These are phyloP conservation scores for Cyberlindnera amylophila DNA, from an alignment of 805 yeast species.

Conservation along the genomic window DNA sequence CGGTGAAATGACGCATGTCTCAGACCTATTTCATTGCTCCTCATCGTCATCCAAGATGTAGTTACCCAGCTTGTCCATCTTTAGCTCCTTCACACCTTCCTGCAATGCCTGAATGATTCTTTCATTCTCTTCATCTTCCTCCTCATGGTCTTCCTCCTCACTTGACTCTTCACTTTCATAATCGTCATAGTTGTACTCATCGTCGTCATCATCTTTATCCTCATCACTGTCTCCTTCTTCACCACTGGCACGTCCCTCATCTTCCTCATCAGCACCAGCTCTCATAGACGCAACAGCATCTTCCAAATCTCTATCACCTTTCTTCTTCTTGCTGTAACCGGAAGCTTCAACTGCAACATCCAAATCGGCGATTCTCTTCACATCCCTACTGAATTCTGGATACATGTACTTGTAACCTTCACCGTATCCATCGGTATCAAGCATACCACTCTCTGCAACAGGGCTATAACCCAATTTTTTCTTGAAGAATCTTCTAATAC, in stretches of 20 bases:
- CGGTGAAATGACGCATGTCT: background rate
- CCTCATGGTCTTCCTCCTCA: conserved; percentile 31
- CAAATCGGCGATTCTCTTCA: conserved; percentile 59
- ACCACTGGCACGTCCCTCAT: conserved; percentile 23
- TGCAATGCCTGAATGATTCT: conserved; percentile 69
- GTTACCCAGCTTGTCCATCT: conserved; percentile 81
- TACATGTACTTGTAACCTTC: conserved; percentile 73
- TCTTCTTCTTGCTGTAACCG: conserved; percentile 62
- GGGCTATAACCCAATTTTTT: conserved; percentile 77
- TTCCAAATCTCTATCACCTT: conserved; percentile 65
- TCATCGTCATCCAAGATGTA: conserved; percentile 58
- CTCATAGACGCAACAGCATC: conserved; percentile 69
- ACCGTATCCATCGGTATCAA: conserved; percentile 77
- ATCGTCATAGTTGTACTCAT: conserved; percentile 40
- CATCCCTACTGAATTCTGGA: conserved; percentile 78
- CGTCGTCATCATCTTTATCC: conserved; percentile 35
- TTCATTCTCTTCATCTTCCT: conserved; percentile 46
- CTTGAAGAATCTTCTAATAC: conserved; percentile 79
- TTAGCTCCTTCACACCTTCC: conserved; percentile 57
- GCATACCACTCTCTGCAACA: conserved; percentile 59
- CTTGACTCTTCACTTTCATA: conserved; percentile 41
- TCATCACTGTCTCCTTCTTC: conserved; percentile 41
- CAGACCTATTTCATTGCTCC: background rate
- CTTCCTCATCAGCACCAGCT: conserved; percentile 34
- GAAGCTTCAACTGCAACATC: conserved; percentile 92